Base-by-base conservation (phyloP, 345 rosid species). In the Populus alba region DNA sequence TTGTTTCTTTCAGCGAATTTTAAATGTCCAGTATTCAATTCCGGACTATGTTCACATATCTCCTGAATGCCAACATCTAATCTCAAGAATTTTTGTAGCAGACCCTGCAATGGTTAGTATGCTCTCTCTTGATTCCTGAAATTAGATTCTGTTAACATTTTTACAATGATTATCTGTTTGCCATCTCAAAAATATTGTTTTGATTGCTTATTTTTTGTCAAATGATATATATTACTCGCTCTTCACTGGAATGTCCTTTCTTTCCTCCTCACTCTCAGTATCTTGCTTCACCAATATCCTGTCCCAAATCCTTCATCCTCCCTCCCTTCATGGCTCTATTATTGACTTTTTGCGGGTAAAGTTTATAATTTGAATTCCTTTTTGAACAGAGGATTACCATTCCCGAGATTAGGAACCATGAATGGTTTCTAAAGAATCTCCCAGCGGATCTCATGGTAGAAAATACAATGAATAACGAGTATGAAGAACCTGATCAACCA, bases 401-500 rank as follows among this genome's bases (percentile, higher is more conserved):
- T 71, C 94, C 95, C 1, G 97, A 97, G 83, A 91, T 97, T 72
- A 83, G 88, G 81, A 92, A 90, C 74, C 98, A 94, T 10, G 96
- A 92, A 62, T 97, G 99, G 99, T 97, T 97, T 79, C 86, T 90
- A n/a, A 97, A 88, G 89, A 92, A 97, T 83, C 92, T 97, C 43
- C 97, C 97, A 3, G 90, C 89, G 25, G 98, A 92, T 85, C 90
- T 97, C 22, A 84, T 92, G 92, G 89, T 87, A 13, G 98, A 90
- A 53, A 87, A 71, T 78, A 66, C 85, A 7, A 81, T 66, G 82
- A 87, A 79, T 57, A 80, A 45, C 79, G 94, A 88, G 81, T 94
- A 90, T 69, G 92, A 94, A 75, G 99, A 92, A 80, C 87, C 94
- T 9, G 97, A 97, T 68, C 95, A 91, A 80, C 97, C 97, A 0